phyloP scores from a whole-genome alignment of 2,329 filamentous ascomycete species.

The Cytospora piceae region DNA sequence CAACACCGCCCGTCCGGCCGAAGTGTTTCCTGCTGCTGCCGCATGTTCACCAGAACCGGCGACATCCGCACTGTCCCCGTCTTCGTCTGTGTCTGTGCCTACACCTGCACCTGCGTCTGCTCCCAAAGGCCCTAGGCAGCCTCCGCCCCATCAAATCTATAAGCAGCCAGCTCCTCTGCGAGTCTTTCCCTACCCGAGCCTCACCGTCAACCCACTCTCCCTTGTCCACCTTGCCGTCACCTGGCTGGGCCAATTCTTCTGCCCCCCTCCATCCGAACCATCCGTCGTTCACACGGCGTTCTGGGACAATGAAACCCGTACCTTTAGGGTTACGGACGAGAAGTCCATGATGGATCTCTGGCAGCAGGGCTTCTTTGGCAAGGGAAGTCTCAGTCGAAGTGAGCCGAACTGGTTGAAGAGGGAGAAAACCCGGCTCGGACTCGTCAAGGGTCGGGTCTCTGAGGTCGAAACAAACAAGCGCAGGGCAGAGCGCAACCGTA shows the following conservation, averaged over 20 bases:
- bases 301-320: slow-evolving; percentile 81
- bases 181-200: slow-evolving; percentile 80
- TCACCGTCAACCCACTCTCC: slow-evolving; percentile 91
- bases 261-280: slow-evolving; percentile 67
- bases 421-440: slow-evolving; percentile 73
- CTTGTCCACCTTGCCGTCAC: slow-evolving; percentile 78
- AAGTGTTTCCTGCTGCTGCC: slow-evolving; percentile 21
- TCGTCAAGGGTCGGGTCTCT: slow-evolving; percentile 69
- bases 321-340: slow-evolving; percentile 80
- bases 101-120: slow-evolving; percentile 30
- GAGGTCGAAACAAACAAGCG: slow-evolving; percentile 79
- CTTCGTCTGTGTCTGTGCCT: slow-evolving; percentile 25
- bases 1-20: slow-evolving; percentile 15
- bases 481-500: slow-evolving; percentile 77
- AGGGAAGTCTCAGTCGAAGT: slow-evolving; percentile 89
- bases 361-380: slow-evolving; percentile 98
- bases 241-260: slow-evolving; percentile 74
- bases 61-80: slow-evolving; percentile 31
- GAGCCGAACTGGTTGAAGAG: slow-evolving; percentile 91
- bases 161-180: slow-evolving; percentile 78
- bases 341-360: slow-evolving; percentile 79
- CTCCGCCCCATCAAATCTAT: slow-evolving; percentile 71
- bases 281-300: slow-evolving; percentile 69
- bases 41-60: slow-evolving; percentile 20
- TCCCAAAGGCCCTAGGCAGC: slow-evolving; percentile 27